Conservation (phyloP, 441 rosid genomes). For the Populus hybrid region DNA sequence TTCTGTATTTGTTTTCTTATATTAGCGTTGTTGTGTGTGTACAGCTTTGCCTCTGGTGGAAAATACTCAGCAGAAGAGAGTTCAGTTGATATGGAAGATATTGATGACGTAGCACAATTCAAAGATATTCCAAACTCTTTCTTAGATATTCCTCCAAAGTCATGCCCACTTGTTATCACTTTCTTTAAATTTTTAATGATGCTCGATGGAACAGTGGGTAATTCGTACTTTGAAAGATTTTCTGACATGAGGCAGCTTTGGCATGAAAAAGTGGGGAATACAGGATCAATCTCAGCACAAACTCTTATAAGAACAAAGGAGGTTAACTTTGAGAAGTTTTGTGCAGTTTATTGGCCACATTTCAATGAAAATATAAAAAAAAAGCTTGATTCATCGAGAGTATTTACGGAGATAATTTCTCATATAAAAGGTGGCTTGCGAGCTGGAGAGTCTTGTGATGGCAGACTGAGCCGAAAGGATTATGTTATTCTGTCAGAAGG, state of each 20-base stretch:
- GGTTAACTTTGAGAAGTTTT: conserved; percentile 48
- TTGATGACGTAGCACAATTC: conserved; percentile 33
- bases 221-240: conserved; percentile 47
- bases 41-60: conserved; percentile 37
- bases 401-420: conserved; percentile 52
- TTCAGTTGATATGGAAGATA: conserved; percentile 26
- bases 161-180: conserved; percentile 48
- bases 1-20: not conserved
- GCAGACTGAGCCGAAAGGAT: conserved; percentile 29
- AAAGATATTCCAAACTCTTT: conserved; percentile 48
- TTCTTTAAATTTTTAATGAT: conserved; percentile 52
- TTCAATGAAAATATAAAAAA: conserved; percentile 35
- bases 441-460: conserved; percentile 21
- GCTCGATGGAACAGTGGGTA: conserved; percentile 55
- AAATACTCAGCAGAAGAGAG: conserved; percentile 18
- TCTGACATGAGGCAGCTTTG: conserved; percentile 23
- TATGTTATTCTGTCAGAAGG: conserved; percentile 34
- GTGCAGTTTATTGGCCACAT: conserved; percentile 48
- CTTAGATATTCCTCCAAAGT: conserved; percentile 22
- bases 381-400: conserved; percentile 46
- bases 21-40: not conserved
- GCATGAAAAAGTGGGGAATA: conserved; percentile 13
- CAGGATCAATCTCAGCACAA: conserved; percentile 26
- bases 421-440: conserved; percentile 49
- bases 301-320: conserved; percentile 39